These are phyloP conservation scores for Leccinum fuscescens DNA, from an alignment of 1,284 basidiomycete genomes.

Conservation along the genomic window DNA sequence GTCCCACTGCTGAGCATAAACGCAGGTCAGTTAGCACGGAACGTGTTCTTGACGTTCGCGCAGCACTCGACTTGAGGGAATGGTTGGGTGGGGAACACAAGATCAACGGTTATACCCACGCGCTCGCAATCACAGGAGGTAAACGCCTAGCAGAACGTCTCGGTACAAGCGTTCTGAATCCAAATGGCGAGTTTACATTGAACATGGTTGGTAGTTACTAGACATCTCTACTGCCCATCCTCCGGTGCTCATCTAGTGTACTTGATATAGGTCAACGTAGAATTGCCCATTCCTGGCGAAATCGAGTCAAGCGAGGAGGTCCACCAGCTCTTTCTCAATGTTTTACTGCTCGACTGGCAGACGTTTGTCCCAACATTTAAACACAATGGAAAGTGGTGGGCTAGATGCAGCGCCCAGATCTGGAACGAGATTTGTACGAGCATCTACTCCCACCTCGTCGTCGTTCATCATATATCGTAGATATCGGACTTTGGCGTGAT, in stretches of 20 bases:
- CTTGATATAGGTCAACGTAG: conserved; percentile 45
- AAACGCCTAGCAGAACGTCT: conserved; percentile 61
- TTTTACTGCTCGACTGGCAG: conserved; percentile 42
- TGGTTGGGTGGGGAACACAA: conserved; percentile 82
- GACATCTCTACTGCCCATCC: not conserved
- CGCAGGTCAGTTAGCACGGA: too few relatives aligned
- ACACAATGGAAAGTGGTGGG: conserved; percentile 71
- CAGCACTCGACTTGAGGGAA: conserved; percentile 75
- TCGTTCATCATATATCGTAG: conserved; percentile 8
- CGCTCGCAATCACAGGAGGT: conserved; percentile 74
- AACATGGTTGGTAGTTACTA: conserved; percentile 61
- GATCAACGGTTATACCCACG: conserved; percentile 76
- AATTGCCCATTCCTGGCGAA: conserved; percentile 47
- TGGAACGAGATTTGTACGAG: conserved; percentile 62
- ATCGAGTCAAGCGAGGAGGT: conserved; percentile 35
- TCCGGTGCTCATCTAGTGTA: not conserved
- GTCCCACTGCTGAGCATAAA: too few relatives aligned
- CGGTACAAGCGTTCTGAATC: conserved; percentile 65
- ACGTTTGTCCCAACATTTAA: conserved; percentile 38
- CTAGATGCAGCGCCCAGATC: conserved; percentile 68
- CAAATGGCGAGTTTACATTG: conserved; percentile 59
- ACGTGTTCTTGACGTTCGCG: conserved; percentile 19
- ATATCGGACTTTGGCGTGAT: conserved; percentile 34
- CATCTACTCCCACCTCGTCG: not conserved
- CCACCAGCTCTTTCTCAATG: conserved; percentile 34